phyloP scores from a whole-genome alignment of 495 filamentous ascomycete species.

The Aspergillus diversus region DNA sequence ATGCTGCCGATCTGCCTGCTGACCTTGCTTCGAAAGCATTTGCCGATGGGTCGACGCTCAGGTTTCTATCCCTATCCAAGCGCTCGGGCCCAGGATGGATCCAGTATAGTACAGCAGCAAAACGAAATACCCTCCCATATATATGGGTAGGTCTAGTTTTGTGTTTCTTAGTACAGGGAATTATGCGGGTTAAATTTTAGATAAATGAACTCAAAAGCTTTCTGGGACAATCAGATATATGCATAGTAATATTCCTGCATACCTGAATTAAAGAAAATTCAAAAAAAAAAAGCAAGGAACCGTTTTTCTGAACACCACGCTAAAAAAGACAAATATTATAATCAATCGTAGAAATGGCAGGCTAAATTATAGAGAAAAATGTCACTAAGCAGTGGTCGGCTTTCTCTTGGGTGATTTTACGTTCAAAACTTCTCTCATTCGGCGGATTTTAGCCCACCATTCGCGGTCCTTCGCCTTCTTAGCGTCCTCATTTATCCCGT shows the following conservation, averaged over 20 bases:
- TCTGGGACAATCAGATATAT: too few relatives aligned
- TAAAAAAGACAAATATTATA: conserved; percentile 8
- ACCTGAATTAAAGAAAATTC: background rate
- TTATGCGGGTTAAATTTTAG: background rate
- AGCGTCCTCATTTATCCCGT: conserved; percentile 39
- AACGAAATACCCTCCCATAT: background rate
- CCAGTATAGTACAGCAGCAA: background rate
- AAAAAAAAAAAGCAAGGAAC: background rate
- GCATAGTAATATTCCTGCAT: too few relatives aligned
- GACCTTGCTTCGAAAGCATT: conserved; percentile 24
- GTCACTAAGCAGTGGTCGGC: conserved; percentile 27
- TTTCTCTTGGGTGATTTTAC: conserved; percentile 43
- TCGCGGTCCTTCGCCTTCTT: conserved; percentile 51
- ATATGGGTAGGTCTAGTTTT: conserved; percentile 2
- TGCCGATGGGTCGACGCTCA: conserved; percentile 12
- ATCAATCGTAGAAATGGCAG: background rate
- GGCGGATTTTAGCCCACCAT: conserved; percentile 56
- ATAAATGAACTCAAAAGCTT: background rate
- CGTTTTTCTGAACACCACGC: conserved; percentile 23
- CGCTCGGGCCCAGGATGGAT: conserved; percentile 15
- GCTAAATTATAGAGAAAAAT: conserved; percentile 9
- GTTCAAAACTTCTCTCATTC: conserved; percentile 51
- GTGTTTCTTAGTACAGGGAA: background rate
- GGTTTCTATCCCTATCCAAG: conserved; percentile 14
- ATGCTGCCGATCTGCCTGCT: conserved; percentile 21